phyloP scores from a whole-genome alignment of 768 basidiomycete species.

The Phlebiopsis flavidoalba region DNA sequence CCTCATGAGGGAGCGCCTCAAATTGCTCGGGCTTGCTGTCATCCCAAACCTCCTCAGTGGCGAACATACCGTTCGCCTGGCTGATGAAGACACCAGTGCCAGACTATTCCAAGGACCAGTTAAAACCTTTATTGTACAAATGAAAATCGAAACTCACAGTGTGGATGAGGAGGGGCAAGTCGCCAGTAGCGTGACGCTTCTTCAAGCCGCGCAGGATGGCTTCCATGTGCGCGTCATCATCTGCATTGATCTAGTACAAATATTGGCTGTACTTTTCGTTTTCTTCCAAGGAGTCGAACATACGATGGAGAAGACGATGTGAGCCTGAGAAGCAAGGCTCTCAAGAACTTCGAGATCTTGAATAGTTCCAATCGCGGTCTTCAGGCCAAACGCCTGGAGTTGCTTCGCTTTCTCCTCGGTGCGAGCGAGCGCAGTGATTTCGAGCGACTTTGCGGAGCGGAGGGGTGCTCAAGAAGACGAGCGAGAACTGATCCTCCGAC shows the following conservation, averaged over 20 bases:
- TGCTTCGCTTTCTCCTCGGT: constrained; percentile 30
- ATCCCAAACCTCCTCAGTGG: constrained; percentile 36
- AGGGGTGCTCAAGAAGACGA: constrained; percentile 40
- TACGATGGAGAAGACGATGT: constrained; percentile 27
- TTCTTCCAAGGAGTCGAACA: not conserved
- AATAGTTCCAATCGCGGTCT: constrained; percentile 10
- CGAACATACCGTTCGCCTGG: constrained; percentile 33
- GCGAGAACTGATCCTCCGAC: constrained; percentile 51
- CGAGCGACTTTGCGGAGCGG: constrained; percentile 33
- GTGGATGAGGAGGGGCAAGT: constrained; percentile 48
- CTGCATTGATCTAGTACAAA: constrained; percentile 34
- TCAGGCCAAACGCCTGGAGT: constrained; percentile 11
- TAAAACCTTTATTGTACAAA: too few species aligned
- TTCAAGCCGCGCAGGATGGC: constrained; percentile 51
- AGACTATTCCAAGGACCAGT: not conserved
- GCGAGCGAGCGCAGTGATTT: constrained; percentile 43
- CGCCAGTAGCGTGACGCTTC: constrained; percentile 38
- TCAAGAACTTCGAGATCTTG: constrained; percentile 33
- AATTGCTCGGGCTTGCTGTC: constrained; percentile 42
- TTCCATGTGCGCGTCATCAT: constrained; percentile 37
- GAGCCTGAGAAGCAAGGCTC: constrained; percentile 35
- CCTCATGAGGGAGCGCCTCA: constrained; percentile 20
- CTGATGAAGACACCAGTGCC: constrained; percentile 36
- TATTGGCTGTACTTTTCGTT: not conserved
- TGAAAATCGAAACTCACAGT: constrained; percentile 25